Base-by-base conservation (phyloP, 371 early-diverging fungal genomes). In the Rhizopus arrhizus region DNA sequence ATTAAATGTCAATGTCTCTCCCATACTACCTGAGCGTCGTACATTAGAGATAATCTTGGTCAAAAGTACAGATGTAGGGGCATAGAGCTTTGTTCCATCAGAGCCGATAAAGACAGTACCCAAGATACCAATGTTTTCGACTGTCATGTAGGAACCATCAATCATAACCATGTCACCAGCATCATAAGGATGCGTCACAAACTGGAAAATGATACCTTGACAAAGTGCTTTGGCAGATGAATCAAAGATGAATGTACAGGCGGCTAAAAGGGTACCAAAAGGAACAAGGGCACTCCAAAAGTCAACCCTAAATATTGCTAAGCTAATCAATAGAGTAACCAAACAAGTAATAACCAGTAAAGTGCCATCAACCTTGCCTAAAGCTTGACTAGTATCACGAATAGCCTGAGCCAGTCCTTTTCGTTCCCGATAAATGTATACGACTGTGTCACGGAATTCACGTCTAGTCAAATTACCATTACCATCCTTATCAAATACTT, bases 121-220 rank as follows among this genome's bases (percentile, higher is more conserved):
- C 68, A 90, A 75, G 45, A 92, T 73, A 29, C 87, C 86, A 53
- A 95, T 82, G 50, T 94, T 90, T 15, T 82, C 76, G 4, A 95
- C 96, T 12, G 77, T 77, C 70, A 88, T 78, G 46, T 69, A 85
- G 13, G 77, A 74, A 6, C 77, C 76, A 53, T 89, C 93, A 40
- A 95, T 84, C n/a, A 77, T 62, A 9, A 93, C 87, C 45, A 82
- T 61, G 66, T 93, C 94, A 49, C 93, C 94, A 12, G 90, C 87
- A 59, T 93, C 94, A 52, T 80, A 86, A 28, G 85, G 86, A 51
- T 84, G 81, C 9, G 75, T 79, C 12, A 82, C 77, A 65, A 87
- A 88, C 52, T 88, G 65, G 53, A 89, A 89, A 48, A 89, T 69
- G 62, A 88, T 85, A 45, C 81, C 81, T 51, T 83, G 80, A 61